Evolutionary conservation across 2,329 filamentous ascomycete genomes (phyloP), one percentile per base, ranked within the genome.

Genomic region (Pseudogymnoascus sp.): DNA sequence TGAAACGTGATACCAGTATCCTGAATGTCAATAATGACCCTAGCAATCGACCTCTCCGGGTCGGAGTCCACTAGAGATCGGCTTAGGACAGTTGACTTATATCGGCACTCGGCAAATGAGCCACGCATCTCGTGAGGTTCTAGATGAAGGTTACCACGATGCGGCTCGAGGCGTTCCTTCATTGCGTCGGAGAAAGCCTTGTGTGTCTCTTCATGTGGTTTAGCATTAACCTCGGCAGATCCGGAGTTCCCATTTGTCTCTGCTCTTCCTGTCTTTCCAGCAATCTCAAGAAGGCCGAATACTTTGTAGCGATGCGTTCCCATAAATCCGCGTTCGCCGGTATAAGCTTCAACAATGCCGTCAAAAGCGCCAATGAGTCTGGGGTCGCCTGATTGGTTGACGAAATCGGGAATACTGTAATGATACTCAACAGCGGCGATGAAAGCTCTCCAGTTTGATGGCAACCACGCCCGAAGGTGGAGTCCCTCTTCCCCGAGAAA

Each of bases 221-320:
- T 74, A 1, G 71, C 71, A 4, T 74, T 73, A 14, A 74, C 73
- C 60, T 78, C 77, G 1, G 74, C 73, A 3, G 75, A 76, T 0
- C 80, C 81, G 1, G 80, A 81, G 12, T 76, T 73, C 1, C 81
- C 81, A 61, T 83, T 83, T 0, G 81, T 83, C 64, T 78, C 81
- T 0, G 80, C 79, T 3, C 81, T 75, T 2, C 81, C 81, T 0
- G 79, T 81, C 69, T 84, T 83, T 42, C 76, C 78, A 1, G 81
- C 81, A 12, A 82, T 77, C 63, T 83, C 81, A 0, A 83, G 76
- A 28, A 84, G 80, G 1, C 81, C 82, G 65, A 82, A 84, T 3
- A 84, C 81, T 67, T 84, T 84, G 69, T 83, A 83, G n/a, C 81
- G 73, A 67, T 84, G 81, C 0, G 78, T 79, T 4, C 82, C 81